These are phyloP conservation scores for Eucalyptus curtisii DNA, from an alignment of 345 rosid species.

Conservation along the genomic window DNA sequence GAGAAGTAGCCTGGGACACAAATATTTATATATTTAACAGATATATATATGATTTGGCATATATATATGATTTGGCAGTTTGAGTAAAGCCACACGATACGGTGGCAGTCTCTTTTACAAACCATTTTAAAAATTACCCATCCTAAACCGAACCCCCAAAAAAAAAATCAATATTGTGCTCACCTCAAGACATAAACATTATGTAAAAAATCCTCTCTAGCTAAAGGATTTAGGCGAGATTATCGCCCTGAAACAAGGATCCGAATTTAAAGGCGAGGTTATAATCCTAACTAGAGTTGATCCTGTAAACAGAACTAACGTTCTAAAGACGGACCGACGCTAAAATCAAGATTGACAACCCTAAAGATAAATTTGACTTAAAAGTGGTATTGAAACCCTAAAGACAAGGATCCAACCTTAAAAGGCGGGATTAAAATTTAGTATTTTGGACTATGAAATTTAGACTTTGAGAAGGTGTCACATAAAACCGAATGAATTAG, in stretches of 20 bases:
- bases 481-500: not conserved
- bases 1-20: not conserved
- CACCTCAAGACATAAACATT: not conserved
- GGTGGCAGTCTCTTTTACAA: not conserved
- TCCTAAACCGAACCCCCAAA: not conserved
- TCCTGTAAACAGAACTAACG: not conserved
- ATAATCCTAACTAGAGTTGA: not conserved
- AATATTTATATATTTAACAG: not conserved
- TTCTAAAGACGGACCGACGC: not conserved
- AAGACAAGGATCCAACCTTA: not conserved
- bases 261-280: not conserved
- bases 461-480: not conserved
- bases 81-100: not conserved
- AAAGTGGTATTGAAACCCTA: not conserved
- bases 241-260: not conserved
- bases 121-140: not conserved
- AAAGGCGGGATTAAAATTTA: not conserved
- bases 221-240: not conserved
- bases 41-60: too few relatives aligned
- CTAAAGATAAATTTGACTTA: too few relatives aligned
- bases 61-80: not conserved
- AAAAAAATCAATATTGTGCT: not conserved
- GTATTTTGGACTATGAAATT: not conserved
- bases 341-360: not conserved
- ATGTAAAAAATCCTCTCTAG: not conserved